These are phyloP conservation scores for Geranium brycei DNA, from an alignment of 345 rosid genomes.

Conservation along the genomic window DNA sequence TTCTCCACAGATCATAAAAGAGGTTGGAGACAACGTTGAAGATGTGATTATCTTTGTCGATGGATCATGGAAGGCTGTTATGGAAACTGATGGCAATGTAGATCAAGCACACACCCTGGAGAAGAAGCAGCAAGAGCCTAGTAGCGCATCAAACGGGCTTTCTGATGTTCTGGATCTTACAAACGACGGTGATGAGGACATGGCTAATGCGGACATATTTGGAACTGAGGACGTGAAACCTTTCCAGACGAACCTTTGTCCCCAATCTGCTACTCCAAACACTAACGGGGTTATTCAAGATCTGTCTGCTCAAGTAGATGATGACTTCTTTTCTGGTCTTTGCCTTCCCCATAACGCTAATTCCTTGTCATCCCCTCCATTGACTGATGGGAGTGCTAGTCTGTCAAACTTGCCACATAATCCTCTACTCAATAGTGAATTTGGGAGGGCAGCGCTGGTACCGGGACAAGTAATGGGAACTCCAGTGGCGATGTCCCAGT, in stretches of 20 bases:
- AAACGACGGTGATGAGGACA: slow-evolving; percentile 24
- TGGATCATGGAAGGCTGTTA: slow-evolving; percentile 79
- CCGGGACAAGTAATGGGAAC: slow-evolving; percentile 25
- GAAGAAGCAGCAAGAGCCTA: slow-evolving; percentile 25
- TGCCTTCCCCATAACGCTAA: background rate
- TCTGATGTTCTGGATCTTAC: slow-evolving; percentile 62
- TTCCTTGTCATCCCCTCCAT: background rate
- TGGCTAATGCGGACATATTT: slow-evolving; percentile 22
- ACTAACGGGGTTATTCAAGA: slow-evolving; percentile 9
- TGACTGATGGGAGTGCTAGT: slow-evolving; percentile 12
- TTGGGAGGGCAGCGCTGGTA: slow-evolving; percentile 19
- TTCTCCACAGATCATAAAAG: slow-evolving; percentile 51
- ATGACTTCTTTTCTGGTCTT: slow-evolving; percentile 22
- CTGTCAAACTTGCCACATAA: slow-evolving; percentile 12
- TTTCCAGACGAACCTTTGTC: slow-evolving; percentile 20
- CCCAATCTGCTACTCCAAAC: slow-evolving; percentile 18
- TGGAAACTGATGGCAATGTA: slow-evolving; percentile 29
- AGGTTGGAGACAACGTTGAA: slow-evolving; percentile 41
- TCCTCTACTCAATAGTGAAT: slow-evolving; percentile 22
- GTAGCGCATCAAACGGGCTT: slow-evolving; percentile 17
- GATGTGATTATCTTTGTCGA: slow-evolving; percentile 58
- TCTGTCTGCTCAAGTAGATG: slow-evolving; percentile 15
- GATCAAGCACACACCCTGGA: slow-evolving; percentile 5
- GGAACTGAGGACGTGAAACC: slow-evolving; percentile 66
- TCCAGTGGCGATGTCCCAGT: slow-evolving; percentile 31